phyloP scores from a whole-genome alignment of 306 rosid genomes.

The Citrullus colocynthis region DNA sequence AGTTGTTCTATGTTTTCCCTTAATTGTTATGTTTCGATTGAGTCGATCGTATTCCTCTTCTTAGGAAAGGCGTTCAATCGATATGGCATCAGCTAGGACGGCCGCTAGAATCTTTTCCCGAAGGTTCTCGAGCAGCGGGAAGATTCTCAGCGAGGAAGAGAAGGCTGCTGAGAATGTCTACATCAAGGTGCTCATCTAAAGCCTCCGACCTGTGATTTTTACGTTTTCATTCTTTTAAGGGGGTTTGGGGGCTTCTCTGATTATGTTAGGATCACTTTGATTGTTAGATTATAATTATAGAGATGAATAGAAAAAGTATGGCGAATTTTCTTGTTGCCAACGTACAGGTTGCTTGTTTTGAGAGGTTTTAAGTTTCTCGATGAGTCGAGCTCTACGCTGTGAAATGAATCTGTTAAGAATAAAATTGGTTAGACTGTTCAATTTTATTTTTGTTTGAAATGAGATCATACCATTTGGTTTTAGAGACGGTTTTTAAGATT shows the following conservation, averaged over 20 bases:
- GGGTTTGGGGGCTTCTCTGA: neutral
- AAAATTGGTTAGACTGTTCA: neutral
- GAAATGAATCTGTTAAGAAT: neutral
- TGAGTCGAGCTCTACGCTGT: neutral
- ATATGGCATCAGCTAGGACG: slow-evolving; percentile 52
- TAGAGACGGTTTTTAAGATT: neutral
- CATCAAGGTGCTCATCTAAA: slow-evolving; percentile 38
- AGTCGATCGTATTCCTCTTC: neutral
- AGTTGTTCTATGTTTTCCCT: neutral
- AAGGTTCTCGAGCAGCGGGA: slow-evolving; percentile 65
- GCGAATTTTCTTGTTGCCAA: neutral
- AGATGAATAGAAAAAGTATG: neutral
- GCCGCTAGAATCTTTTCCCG: slow-evolving; percentile 47
- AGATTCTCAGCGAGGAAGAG: slow-evolving; percentile 75
- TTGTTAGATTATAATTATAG: neutral
- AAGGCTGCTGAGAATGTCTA: slow-evolving; percentile 65
- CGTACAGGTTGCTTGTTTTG: neutral
- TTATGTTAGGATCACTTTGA: neutral
- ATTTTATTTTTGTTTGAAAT: neutral
- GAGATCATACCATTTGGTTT: neutral
- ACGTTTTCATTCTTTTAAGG: neutral
- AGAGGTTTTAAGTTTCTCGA: neutral
- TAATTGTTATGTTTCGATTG: neutral
- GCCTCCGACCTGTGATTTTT: neutral
- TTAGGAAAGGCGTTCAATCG: slow-evolving; percentile 12